Base-by-base conservation (phyloP, 2,329 filamentous ascomycete genomes). In the Apiospora rasikravindrae region DNA sequence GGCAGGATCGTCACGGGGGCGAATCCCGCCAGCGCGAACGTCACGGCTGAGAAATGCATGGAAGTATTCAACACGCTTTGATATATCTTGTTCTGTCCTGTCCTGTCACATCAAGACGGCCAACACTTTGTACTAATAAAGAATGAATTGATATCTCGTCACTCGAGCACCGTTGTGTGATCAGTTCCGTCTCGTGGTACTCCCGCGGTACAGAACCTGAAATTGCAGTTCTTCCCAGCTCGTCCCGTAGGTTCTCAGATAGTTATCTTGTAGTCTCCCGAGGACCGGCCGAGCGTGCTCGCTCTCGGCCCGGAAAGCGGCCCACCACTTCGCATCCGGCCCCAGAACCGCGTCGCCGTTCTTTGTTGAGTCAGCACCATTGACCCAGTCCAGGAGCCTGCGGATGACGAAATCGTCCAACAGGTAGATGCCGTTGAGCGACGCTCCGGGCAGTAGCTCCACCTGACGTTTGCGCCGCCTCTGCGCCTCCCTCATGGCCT, bases 161-260 rank as follows among this genome's bases (percentile, higher is more conserved):
- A 37, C 33, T 37, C 33, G 8, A 37, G 33, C 33, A 37, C 33
- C 33, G n/a, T n/a, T n/a, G n/a, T n/a, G 33, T 2, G 33, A 6
- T 37, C 53, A 26, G 3, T 14, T 29, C 10, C 13, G 10, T 37
- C 8, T 7, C 4, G 33, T 37, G 33, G 8, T 7, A 6, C 8
- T 3, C 5, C 33, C 33, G 33, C 33, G 33, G 76, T 83, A 78
- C 77, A 80, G 84, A 78, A 81, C 77, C 45, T 77, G 76, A 78
- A 78, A 78, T 77, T 83, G 81, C 82, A 83, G 76, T 81, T 82
- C 79, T 82, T 83, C 83, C 83, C 79, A 83, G 78, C 82, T 82
- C 77, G 81, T 77, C 82, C 81, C 78, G 79, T 80, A 77, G 6
- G 19, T 66, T n/a, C 37, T 11, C 40, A 70, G 42, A 29, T 42